A percentile compares a stretch with the other conserved stretches of the same genome.
Evolutionary conservation across 306 rosid genomes (phyloP).

Genomic region (Acmispon strigosus): DNA sequence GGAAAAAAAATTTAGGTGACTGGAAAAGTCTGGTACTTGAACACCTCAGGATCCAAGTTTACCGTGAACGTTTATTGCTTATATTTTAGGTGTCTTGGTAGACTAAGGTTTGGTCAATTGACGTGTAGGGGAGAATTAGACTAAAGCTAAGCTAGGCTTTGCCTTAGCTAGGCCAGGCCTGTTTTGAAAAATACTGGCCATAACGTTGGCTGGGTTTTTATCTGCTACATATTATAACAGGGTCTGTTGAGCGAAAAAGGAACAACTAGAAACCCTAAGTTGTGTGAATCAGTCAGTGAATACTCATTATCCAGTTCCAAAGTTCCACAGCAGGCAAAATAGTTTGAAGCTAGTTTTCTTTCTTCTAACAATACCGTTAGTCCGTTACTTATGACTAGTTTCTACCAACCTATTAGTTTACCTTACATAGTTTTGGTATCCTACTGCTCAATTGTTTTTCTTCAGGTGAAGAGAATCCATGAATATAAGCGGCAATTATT

Average conservation of each 20-base stretch:
- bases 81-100: background rate
- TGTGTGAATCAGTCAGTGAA: no score
- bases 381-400: conserved; percentile 2
- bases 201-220: background rate
- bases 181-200: background rate
- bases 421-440: background rate
- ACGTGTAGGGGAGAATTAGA: background rate
- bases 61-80: background rate
- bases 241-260: no score
- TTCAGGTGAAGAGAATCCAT: conserved; percentile 97
- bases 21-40: background rate
- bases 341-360: background rate
- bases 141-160: background rate
- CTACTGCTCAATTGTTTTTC: conserved; percentile 9
- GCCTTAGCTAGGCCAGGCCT: background rate
- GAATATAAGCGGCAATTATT: conserved; percentile 89
- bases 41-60: background rate
- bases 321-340: no score
- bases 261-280: no score
- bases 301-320: no score
- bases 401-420: background rate
- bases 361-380: background rate
- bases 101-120: no score
- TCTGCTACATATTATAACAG: no score
- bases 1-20: background rate